Evolutionary conservation across 2,329 filamentous ascomycete genomes (phyloP).

Genomic region (Venturia carpophila): DNA sequence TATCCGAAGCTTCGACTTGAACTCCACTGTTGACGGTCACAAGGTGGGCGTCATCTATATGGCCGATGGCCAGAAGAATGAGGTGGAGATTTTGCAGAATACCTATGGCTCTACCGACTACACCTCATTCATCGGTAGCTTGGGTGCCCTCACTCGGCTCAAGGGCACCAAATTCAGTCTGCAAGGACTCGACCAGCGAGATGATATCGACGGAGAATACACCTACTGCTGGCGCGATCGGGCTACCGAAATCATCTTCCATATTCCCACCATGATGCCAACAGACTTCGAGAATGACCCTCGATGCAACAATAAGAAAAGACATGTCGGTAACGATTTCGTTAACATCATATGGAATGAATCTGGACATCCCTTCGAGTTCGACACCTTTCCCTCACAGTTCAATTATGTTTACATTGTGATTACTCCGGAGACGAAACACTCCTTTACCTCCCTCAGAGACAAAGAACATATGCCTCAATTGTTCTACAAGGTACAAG

Average conservation of each 20-base stretch:
- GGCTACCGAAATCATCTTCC: conserved; percentile 91
- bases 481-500: conserved; percentile 78
- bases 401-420: conserved; percentile 98
- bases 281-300: conserved; percentile 71
- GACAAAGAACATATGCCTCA: conserved; percentile 27
- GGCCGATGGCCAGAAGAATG: conserved; percentile 73
- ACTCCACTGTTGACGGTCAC: conserved; percentile 85
- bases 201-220: conserved; percentile 74
- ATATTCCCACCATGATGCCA: conserved; percentile 96
- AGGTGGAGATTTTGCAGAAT: conserved; percentile 80
- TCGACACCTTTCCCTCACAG: conserved; percentile 85
- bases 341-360: conserved; percentile 99
- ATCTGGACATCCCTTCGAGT: conserved; percentile 79
- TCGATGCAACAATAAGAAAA: conserved; percentile 75
- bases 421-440: conserved; percentile 77
- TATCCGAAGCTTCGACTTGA: conserved; percentile 75
- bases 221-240: conserved; percentile 92
- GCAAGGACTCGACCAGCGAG: conserved; percentile 74
- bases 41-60: conserved; percentile 94
- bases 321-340: conserved; percentile 93
- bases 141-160: conserved; percentile 75
- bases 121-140: conserved; percentile 69
- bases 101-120: conserved; percentile 82
- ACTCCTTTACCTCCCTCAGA: conserved; percentile 57
- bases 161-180: conserved; percentile 84